Evolutionary conservation across 768 basidiomycete species (phyloP), one percentile per base, ranked within the genome.

Genomic region (Auricularia sp.): DNA sequence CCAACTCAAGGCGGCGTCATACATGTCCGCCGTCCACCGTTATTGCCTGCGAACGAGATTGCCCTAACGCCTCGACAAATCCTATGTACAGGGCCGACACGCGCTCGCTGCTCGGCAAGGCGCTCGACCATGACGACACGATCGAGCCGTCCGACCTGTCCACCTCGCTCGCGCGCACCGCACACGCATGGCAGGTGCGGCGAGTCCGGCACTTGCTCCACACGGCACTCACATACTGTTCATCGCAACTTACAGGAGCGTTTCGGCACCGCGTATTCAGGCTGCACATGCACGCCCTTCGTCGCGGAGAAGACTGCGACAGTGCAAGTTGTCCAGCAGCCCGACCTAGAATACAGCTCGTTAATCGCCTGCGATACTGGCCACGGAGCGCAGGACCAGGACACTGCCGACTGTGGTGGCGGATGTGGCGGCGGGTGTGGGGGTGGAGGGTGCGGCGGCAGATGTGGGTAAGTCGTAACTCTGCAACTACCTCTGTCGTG

Each of bases 121-220:
- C 58, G 7, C 43, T 67, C 7, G 66, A 66, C 36, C 67, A 68
- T 43, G 67, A 68, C 61, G 67, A 68, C 59, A 64, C 63, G 21
- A 44, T 68, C 59, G 61, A 64, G 18, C 43, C 58, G 18, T 10
- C 58, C 14, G 64, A 61, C 33, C 35, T 64, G 2, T 36, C 59
- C 0, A 61, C n/a, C 10, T 44, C 59, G 14, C 47, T 64, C 39
- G 35, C 61, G 33, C 56, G 59, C 18, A 64, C 58, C 23, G 36
- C 64, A 33, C 43, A 18, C 3, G 54, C 43, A 12, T 66, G 65
- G 62, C 16, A 60, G 65, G 64, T 64, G 2, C 10, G 64, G 29
- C 51, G 56, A 21, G 18, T 10, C 23, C 21, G 21, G 11, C 23
- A 5, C 23, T 33, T 29, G 16, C 18, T 7, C 33, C 8, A 33